phyloP scores from a whole-genome alignment of 163 green algal species.

The Prototheca cutis region DNA sequence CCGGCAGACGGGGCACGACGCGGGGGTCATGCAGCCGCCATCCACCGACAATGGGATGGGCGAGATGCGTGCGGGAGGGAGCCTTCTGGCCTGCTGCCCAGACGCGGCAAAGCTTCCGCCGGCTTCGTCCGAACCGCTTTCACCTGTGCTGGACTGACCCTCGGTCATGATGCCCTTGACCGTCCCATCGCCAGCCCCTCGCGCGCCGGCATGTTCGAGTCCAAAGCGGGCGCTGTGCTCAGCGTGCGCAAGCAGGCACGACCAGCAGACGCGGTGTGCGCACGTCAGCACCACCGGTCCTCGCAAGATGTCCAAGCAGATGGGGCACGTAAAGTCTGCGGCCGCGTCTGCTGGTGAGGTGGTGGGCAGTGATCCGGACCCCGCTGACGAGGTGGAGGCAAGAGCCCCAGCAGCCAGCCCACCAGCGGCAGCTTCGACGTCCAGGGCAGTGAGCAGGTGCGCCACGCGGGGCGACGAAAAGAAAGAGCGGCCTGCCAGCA shows the following conservation, averaged over 20 bases:
- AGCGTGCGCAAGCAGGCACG: constrained; percentile 64
- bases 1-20: constrained; percentile 53
- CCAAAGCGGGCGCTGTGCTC: constrained; percentile 9
- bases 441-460: constrained; percentile 44
- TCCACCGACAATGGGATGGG: too few species aligned
- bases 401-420: background rate
- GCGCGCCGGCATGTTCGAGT: background rate
- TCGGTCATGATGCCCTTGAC: background rate
- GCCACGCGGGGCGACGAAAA: constrained; percentile 71
- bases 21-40: too few species aligned
- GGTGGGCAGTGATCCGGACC: background rate
- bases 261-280: constrained; percentile 82
- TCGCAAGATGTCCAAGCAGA: constrained; percentile 75
- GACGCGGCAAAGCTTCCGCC: too few species aligned
- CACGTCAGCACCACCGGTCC: constrained; percentile 77
- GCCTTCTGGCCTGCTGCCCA: background rate
- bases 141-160: background rate
- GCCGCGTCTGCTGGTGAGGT: background rate
- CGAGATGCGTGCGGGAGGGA: background rate
- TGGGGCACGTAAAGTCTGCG: constrained; percentile 63
- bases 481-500: constrained; percentile 66
- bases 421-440: constrained; percentile 28
- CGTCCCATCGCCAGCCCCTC: background rate
- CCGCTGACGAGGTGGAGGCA: background rate
- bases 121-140: too few species aligned